Evolutionary conservation across 2,329 filamentous ascomycete genomes (phyloP), one percentile per base, ranked within the genome.

Genomic region (Fragosphaeria purpurea): DNA sequence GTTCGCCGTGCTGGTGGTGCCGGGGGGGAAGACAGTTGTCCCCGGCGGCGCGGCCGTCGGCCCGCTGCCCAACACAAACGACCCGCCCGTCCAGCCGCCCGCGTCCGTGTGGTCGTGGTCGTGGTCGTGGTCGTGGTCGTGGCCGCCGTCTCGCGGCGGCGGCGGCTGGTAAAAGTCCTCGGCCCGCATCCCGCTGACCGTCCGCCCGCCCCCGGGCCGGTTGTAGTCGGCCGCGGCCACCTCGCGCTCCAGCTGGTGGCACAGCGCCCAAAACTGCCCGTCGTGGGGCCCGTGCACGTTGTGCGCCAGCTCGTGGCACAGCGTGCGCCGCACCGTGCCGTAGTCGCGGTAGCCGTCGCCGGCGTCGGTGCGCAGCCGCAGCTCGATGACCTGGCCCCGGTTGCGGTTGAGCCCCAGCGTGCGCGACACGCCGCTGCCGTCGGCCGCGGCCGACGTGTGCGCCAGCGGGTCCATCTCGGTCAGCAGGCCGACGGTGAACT

Each of bases 271-370:
- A 62, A 98, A 98, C 44, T 86, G 71, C 13, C 80, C 73, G 66
- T 97, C 89, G 65, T 98, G 93, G 0, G 85, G 80, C 0, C 85
- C 75, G 68, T 85, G 84, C 8, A 95, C 87, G 60, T 95, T 96
- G 67, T 98, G 93, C 57, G 90, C 85, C 13, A 98, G 74, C 70
- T 98, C 93, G 69, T 98, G 93, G 63, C 91, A 97, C 10, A 98
- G 73, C 44, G 93, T 97, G 59, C 86, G 87, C 47, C 93, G 79
- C 46, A 98, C 94, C 0, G 85, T 90, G 59, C 85, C 84, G 69
- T 97, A 98, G 63, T 96, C 88, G 39, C 93, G 73, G 62, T 95
- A 97, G 1, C 93, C 93, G 64, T 95, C 89, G 63, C 93, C 88
- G 3, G 86, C 87, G 68, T 98, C 93, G 1, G 93, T 97, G n/a